These are phyloP conservation scores for Syzygium jambos DNA, from an alignment of 345 rosid species.

Conservation along the genomic window DNA sequence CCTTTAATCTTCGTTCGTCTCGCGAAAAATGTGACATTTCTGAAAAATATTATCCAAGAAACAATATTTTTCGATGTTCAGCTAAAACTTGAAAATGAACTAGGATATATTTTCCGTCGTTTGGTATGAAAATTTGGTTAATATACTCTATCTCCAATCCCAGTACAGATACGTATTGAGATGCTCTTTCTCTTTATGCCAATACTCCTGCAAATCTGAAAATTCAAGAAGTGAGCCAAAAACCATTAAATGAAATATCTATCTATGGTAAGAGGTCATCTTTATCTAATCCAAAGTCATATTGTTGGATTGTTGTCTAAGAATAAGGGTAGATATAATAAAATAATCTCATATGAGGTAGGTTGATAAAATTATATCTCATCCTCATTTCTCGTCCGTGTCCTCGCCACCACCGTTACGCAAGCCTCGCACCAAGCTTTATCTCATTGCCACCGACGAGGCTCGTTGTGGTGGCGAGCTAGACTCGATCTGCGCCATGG, in stretches of 20 bases:
- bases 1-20: no score
- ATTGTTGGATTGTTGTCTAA: background rate
- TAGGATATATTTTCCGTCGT: no score
- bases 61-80: no score
- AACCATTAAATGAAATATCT: background rate
- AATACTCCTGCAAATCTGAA: rapidly evolving
- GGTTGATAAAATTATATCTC: background rate
- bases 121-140: no score
- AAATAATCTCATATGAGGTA: background rate
- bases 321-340: background rate
- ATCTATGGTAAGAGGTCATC: background rate
- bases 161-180: background rate
- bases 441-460: background rate
- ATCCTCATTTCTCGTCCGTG: background rate
- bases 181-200: background rate
- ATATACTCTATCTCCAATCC: background rate
- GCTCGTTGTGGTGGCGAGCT: background rate
- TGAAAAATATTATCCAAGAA: no score
- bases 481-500: background rate
- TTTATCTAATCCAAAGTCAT: background rate
- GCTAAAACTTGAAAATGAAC: no score
- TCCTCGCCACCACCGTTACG: background rate
- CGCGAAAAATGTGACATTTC: no score
- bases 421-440: background rate
- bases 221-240: background rate